Evolutionary conservation across 768 basidiomycete species (phyloP), one percentile per base, ranked within the genome.

Genomic region (Hypsizygus marmoreus): DNA sequence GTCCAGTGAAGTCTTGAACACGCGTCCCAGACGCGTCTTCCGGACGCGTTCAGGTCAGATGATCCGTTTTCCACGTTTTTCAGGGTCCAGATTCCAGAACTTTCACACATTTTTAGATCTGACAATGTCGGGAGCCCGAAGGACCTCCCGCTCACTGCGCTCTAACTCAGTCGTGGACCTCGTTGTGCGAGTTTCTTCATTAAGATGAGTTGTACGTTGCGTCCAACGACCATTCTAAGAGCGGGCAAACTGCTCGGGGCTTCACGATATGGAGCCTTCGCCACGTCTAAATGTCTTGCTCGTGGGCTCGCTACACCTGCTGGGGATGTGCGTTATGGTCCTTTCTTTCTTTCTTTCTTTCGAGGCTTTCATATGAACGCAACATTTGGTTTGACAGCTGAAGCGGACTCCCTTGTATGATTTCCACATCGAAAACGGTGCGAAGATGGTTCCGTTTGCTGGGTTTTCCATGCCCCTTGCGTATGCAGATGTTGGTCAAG

Each of bases 391-490:
- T 23, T 6, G 35, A 3, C 43, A 76, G 72, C 57, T 77, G 48
- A 73, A 59, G 53, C 81, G 79, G 59, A 97, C 94, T 0, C 80
- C 81, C 0, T 73, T 98, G 4, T 92, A 95, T 57, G 91, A 94
- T 60, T 95, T 94, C 62, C 95, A 99, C 62, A 63, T 90, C 35
- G 63, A 82, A 50, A 74, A 88, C 64, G 85, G 77, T 13, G 95
- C 87, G 1, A 95, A 95, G 68, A 94, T 98, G 91, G 93, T 97
- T 0, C 86, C 91, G 0, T 99, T 97, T 66, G 97, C 92, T 2
- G 95, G 95, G 5, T 98, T 84, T 66, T 80, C 82, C 4, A 99
- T 99, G 95, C 97, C 95, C 0, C 74, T 99, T 33, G 65, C 79
- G 3, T 99, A 97, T 59, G 91, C 84, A 4, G 75, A 79, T 23